Base-by-base conservation (phyloP, 208 protist species). In the Histomonas meleagridis region DNA sequence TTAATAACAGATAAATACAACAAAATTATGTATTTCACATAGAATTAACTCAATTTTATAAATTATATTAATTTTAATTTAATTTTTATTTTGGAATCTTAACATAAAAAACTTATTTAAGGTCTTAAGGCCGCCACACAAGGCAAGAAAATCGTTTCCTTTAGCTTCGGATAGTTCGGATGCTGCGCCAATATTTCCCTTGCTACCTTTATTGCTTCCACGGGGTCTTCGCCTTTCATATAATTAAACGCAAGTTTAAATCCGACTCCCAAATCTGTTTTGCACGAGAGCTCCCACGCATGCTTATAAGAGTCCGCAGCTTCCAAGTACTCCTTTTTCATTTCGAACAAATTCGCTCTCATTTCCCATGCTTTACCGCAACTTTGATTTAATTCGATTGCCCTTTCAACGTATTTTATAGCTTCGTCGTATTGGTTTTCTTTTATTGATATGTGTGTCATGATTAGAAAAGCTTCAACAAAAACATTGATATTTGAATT, bases 361-460 rank as follows among this genome's bases (percentile, higher is more conserved):
- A 86, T 86, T 55, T 86, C 76, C 76, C 76, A 86, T 57, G 76
- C 76, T 21, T 86, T 86, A 7, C 26, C 35, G 46, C 76, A 86
- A 26, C 46, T 55, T 49, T 43, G 51, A 28, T 86, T 48, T 3
- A 86, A 28, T n/a, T 86, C 76, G 16, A 46, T 86, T 86, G 76
- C 76, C 16, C 38, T 43, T n/a, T 86, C 40, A 49, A 86, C 46
- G 16, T 86, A 86, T 18, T 86, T 86, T 9, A 55, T 46, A 26
- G 76, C 76, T 55, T 86, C 76, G 38, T 86, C 76, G 18, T 57
- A 55, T 28, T 43, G 40, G 1, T 14, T 18, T 26, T 48, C 46
- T 48, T 86, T 86, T 0, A 86, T n/a, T 38, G 76, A 86, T 16
- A 86, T 86, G 18, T 86, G 32, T 16, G 76, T 86, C 76, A 86